Evolutionary conservation across 768 basidiomycete species (phyloP), one percentile per base, ranked within the genome.

Genomic region (Lyophyllum decastes): DNA sequence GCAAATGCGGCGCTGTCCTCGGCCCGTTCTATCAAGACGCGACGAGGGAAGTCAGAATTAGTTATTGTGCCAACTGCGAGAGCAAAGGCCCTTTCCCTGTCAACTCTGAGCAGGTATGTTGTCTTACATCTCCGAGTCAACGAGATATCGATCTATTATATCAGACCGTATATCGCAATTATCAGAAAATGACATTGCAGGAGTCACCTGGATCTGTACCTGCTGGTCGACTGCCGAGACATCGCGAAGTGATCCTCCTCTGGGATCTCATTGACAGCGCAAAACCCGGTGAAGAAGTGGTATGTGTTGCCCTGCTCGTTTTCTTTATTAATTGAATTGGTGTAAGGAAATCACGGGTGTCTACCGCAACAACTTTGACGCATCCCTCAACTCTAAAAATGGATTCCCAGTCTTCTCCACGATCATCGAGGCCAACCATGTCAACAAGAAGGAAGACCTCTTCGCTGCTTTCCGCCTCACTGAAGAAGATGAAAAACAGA

Each of bases 361-460:
- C 63, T 99, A 99, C 72, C 87, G 95, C 64, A 99, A 99, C 77
- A 98, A 98, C 72, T 99, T 98, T 60, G 97, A 98, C 68, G 95
- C 96, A 21, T 93, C 95, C 2, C 85, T 99, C 64, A 99, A 99
- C 72, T 88, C 94, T 25, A 98, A 98, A 76, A 98, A 99, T 65
- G 97, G 97, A 7, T 99, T 99, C 78, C 97, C 97, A 1, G 97
- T 99, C 30, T 99, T 99, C 78, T 97, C 95, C 9, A 99, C 97
- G 21, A 84, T 99, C 61, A 90, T 99, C 56, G 97, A 98, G 71
- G 97, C 95, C 17, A 99, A 99, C 72, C 95, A 98, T 70, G 80
- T 99, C 69, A 98, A 97, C 79, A 98, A 98, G 80, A 98, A 98
- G 73, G 96, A 98, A 73, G 97, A 99, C 68, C 82, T 96, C 17